Conservation (phyloP, 352 stramenopile species). For the Halophytophthora polymorphica region DNA sequence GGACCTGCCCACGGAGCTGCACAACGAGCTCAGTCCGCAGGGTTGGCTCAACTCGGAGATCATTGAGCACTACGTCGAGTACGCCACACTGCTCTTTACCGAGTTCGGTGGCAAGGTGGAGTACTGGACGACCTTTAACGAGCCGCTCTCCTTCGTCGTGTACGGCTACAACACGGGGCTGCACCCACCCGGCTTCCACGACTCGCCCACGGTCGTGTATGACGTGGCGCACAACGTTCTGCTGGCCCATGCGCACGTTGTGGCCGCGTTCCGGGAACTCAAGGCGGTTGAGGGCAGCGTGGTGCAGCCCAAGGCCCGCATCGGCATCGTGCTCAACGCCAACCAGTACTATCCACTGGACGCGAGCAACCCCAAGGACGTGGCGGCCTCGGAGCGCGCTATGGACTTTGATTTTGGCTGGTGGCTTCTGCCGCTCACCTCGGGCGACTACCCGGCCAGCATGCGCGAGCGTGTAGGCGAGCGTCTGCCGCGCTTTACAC, state of each 20-base stretch:
- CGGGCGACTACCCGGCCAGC: constrained; percentile 83
- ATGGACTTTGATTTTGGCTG: constrained; percentile 87
- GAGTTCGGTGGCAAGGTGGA: constrained; percentile 86
- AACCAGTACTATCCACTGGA: constrained; percentile 72
- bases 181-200: constrained; percentile 16
- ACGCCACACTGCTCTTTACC: constrained; percentile 83
- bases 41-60: constrained; percentile 50
- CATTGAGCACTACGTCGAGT: constrained; percentile 68
- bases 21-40: constrained; percentile 51
- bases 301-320: constrained; percentile 39
- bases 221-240: constrained; percentile 78
- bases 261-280: constrained; percentile 67
- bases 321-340: constrained; percentile 86
- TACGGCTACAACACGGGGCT: constrained; percentile 73
- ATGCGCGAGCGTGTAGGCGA: constrained; percentile 75
- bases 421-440: constrained; percentile 84
- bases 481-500: constrained; percentile 84
- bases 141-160: constrained; percentile 77
- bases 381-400: constrained; percentile 55
- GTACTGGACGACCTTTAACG: constrained; percentile 92
- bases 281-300: constrained; percentile 37
- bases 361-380: constrained; percentile 25
- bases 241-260: constrained; percentile 76
- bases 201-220: constrained; percentile 28
- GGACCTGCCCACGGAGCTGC: constrained; percentile 83